Base-by-base conservation (phyloP, 768 basidiomycete species). In the Suillus decipiens region DNA sequence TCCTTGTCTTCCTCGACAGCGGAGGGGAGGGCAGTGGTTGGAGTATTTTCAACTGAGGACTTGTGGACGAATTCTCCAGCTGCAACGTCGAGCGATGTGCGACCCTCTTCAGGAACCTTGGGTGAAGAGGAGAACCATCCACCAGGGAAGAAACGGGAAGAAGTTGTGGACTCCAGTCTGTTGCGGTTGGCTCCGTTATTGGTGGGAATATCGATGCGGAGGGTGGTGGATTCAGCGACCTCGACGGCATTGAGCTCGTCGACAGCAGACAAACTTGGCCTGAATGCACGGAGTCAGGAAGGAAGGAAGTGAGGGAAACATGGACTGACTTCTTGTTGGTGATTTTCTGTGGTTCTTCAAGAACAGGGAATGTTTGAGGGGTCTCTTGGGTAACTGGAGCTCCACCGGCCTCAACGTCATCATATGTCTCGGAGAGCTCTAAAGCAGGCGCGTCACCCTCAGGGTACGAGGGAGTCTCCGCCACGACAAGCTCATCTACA, bases 71-170 rank as follows among this genome's bases (percentile, higher is more conserved):
- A 84, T 69, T 83, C 82, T 60, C 84, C 84, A 60, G 76, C 72
- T 14, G 83, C 84, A 59, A 78, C 74, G 61, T 85, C 84, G 43
- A 85, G 65, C 9, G 84, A 85, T 9, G 83, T 65, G 51, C 83
- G 73, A 51, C 77, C 79, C 67, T 81, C 78, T 33, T 72, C 70
- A 1, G 80, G 76, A 5, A 76, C 67, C 68, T 78, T 81, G 31
- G 74, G 71, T 22, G 78, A 69, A 45, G 71, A 69, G 15, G 72
- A 73, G 70, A 75, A 74, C 84, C 84, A 85, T 1, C 80, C 82
- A 39, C 85, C 85, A 10, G 84, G 84, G 79, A 86, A 83, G 73
- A 82, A 81, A 54, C 81, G 77, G 14, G 83, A 84, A n/a, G 85
- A 85, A 3, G 83, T 75, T 1, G 82, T 81, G 11, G 85, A 84